These are phyloP conservation scores for Xylaria sp. DNA, from an alignment of 2,329 filamentous ascomycete genomes.

Conservation along the genomic window DNA sequence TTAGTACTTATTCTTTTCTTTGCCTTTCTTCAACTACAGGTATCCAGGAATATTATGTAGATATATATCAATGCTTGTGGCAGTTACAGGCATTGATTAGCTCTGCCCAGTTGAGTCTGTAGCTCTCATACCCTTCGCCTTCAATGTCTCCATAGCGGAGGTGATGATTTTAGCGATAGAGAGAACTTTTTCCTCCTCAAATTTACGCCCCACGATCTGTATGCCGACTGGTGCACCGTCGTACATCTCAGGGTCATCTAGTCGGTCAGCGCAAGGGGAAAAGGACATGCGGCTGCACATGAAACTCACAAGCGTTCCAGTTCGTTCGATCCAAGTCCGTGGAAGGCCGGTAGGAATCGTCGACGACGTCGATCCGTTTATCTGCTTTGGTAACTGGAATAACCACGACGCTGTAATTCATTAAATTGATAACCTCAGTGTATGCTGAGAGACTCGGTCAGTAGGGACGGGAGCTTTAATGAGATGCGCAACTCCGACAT, in stretches of 20 bases:
- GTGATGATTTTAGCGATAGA: conserved; percentile 46
- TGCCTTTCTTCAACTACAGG: background rate
- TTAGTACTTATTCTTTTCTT: too few species aligned
- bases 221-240: conserved; percentile 54
- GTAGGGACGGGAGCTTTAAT: background rate
- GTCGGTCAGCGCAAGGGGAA: background rate
- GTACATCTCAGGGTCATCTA: conserved; percentile 55
- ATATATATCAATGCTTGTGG: too few species aligned
- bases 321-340: conserved; percentile 50
- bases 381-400: conserved; percentile 62
- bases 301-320: conserved; percentile 55
- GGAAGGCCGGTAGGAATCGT: conserved; percentile 46
- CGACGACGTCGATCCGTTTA: conserved; percentile 52
- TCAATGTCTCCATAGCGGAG: conserved; percentile 29
- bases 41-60: too few species aligned
- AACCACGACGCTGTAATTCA: conserved; percentile 61
- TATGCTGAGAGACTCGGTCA: conserved; percentile 38
- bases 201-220: conserved; percentile 54
- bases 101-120: background rate
- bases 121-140: background rate
- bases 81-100: too few species aligned
- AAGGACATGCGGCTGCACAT: background rate
- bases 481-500: background rate
- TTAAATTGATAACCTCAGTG: conserved; percentile 53
- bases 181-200: conserved; percentile 58